phyloP scores from a whole-genome alignment of 2,329 filamentous ascomycete genomes.

The Dactylellina haptotyla region DNA sequence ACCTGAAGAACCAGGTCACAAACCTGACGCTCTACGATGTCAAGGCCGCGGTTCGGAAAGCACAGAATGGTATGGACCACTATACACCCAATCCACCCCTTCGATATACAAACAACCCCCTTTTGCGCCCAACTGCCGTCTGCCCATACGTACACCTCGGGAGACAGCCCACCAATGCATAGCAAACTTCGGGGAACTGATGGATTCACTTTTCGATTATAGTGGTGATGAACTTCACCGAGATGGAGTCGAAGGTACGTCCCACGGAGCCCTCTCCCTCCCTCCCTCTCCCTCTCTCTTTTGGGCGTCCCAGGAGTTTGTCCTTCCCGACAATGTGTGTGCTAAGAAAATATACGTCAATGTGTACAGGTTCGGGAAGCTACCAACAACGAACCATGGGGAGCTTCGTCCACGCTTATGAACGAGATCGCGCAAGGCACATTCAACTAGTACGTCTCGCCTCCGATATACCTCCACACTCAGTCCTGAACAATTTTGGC shows the following conservation, averaged over 20 bases:
- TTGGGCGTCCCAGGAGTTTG: neutral
- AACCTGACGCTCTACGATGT: conserved; percentile 94
- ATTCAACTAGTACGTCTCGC: conserved; percentile 85
- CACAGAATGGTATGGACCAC: conserved; percentile 82
- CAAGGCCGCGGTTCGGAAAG: conserved; percentile 93
- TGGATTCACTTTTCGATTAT: conserved; percentile 49
- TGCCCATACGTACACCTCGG: conserved; percentile 33
- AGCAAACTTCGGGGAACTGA: conserved; percentile 57
- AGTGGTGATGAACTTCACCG: conserved; percentile 98
- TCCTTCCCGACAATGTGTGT: neutral
- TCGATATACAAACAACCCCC: conserved; percentile 3
- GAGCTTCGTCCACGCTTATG: conserved; percentile 83
- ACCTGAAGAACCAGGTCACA: conserved; percentile 84
- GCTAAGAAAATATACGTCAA: conserved; percentile 26
- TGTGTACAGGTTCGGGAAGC: conserved; percentile 83
- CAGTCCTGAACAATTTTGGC: neutral
- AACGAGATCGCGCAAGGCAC: conserved; percentile 98
- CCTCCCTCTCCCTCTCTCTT: neutral
- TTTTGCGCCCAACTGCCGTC: conserved; percentile 26
- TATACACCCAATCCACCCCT: conserved; percentile 11
- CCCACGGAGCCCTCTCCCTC: neutral
- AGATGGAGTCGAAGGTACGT: conserved; percentile 79
- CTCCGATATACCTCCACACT: conserved; percentile 14
- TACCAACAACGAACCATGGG: conserved; percentile 99
- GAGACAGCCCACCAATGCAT: conserved; percentile 15